Base-by-base conservation (phyloP, 2,329 filamentous ascomycete species). In the Exophiala lecanii-corni region DNA sequence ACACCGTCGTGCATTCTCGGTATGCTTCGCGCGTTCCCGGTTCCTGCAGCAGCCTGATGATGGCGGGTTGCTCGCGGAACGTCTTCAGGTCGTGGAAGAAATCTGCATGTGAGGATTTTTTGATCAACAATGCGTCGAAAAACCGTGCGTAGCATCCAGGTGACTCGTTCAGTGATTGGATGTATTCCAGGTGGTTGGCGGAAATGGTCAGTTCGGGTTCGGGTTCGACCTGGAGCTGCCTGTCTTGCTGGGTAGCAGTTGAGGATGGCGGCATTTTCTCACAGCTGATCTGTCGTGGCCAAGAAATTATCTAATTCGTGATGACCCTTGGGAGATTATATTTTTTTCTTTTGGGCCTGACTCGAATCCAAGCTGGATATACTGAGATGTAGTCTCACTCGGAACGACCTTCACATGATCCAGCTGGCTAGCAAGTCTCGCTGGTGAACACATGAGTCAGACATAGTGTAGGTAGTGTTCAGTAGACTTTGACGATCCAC, bases 41-140 rank as follows among this genome's bases (percentile, higher is more conserved):
- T 19, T 33, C 37, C n/a, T n/a, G n/a, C 9, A 54, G 26, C 6
- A 54, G 35, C 9, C 17, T 25, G 31, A 54, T 47, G 30, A 50
- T 43, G 16, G 23, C 16, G 17, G 47, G 34, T 18, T 56, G 52
- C 25, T 51, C 41, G 19, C 54, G 52, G 32, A 56, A 56, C 15
- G 45, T 19, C 39, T 50, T 51, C 17, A 56, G 32, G 36, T 56
- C 54, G 20, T 25, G 36, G 23, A 55, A 51, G 35, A 56, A 55
- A 13, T 50, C 33, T 7, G 36, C 26, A 28, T 54, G 54, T 13
- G 49, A 47, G 15, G 37, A 28, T 28, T 47, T 41, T 13, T 39
- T 45, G 42, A 56, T 53, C 36, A 56, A 33, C 6, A 56, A 48
- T 3, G 47, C 48, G 18, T 51, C 46, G 39, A 56, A 53, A 45